Base-by-base conservation (phyloP, 2,329 filamentous ascomycete genomes). In the Zymoseptoria brevis region DNA sequence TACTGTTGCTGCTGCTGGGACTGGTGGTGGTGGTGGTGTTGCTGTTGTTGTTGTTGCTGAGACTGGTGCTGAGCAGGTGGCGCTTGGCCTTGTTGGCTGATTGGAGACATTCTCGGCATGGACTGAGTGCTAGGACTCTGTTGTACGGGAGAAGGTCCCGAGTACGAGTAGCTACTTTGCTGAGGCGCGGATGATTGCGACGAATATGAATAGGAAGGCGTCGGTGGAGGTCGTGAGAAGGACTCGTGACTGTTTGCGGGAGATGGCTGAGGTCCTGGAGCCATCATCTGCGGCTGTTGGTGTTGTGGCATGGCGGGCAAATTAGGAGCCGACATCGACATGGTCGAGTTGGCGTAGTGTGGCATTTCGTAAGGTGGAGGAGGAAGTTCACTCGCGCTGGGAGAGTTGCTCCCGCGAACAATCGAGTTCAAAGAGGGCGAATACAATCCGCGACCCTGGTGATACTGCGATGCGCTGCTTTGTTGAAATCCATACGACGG, bases 301-400 rank as follows among this genome's bases (percentile, higher is more conserved):
- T 65, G 63, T 62, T 65, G 63, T 62, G 74, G 70, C 69, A 78
- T 72, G 16, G 77, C 73, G 19, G 78, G 75, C 56, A 81, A 71
- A 62, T 71, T 76, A 19, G 81, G 79, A 57, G 82, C 81, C 9
- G 81, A 79, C 69, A 85, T 80, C 19, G 83, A 76, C 64, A 82
- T 76, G 52, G 80, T 76, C 54, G 81, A 81, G 56, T 61, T 63
- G 61, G 85, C 80, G 71, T 87, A 90, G 35, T 85, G 58, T 51
- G 85, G 82, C 61, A 87, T 80, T 64, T 85, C 84, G 74, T 87
- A 90, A 6, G 86, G 81, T 60, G 87, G 84, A 57, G 87, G 82
- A 57, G 92, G 77, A 54, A 80, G 80, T 69, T 90, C 84, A 53
- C 77, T 79, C 26, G 79, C 77, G 7, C 82, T 80, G 8, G 87